Percentiles rank a stretch among this genome's conserved stretches.
Evolutionary conservation across 768 basidiomycete genomes (phyloP).

Genomic region (Fistulinella prunicolor): DNA sequence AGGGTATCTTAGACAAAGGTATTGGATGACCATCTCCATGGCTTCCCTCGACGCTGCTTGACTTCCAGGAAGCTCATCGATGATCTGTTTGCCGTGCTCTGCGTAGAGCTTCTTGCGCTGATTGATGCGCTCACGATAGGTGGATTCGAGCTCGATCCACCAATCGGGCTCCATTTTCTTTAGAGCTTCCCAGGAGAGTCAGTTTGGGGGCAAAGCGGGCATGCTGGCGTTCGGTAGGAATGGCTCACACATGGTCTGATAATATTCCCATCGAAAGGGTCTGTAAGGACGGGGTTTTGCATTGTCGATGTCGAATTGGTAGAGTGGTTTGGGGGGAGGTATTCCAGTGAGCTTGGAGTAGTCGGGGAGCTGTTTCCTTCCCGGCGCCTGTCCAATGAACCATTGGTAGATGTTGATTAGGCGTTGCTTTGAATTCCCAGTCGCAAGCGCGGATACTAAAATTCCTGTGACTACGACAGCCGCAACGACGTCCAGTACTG

Average conservation of each 20-base stretch:
- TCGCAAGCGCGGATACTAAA: slow-evolving; percentile 3
- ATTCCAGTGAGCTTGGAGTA: slow-evolving; percentile 45
- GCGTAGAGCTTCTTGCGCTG: slow-evolving; percentile 41
- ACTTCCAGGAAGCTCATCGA: slow-evolving; percentile 48
- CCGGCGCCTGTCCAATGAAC: slow-evolving; percentile 3
- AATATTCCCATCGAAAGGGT: slow-evolving; percentile 54
- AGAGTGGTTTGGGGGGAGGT: slow-evolving; percentile 40
- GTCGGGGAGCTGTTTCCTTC: slow-evolving; percentile 28
- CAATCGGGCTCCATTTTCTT: slow-evolving; percentile 50
- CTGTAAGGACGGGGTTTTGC: slow-evolving; percentile 51
- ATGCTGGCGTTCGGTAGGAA: background rate
- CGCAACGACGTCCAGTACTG: background rate
- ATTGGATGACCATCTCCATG: slow-evolving; percentile 55
- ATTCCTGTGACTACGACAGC: slow-evolving; percentile 1
- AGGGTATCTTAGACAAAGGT: slow-evolving; percentile 55
- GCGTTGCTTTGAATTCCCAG: background rate
- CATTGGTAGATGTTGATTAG: slow-evolving; percentile 1
- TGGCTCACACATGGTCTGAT: slow-evolving; percentile 52
- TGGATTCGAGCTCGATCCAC: slow-evolving; percentile 57
- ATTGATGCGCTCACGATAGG: slow-evolving; percentile 42
- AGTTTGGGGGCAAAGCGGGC: background rate
- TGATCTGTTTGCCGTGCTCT: slow-evolving; percentile 38
- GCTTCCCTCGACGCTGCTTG: slow-evolving; percentile 49
- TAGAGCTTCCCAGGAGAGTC: slow-evolving; percentile 31
- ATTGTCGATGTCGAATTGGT: slow-evolving; percentile 41